Evolutionary conservation across 495 filamentous ascomycete species (phyloP).

Genomic region (Lasiosphaeria ovina): DNA sequence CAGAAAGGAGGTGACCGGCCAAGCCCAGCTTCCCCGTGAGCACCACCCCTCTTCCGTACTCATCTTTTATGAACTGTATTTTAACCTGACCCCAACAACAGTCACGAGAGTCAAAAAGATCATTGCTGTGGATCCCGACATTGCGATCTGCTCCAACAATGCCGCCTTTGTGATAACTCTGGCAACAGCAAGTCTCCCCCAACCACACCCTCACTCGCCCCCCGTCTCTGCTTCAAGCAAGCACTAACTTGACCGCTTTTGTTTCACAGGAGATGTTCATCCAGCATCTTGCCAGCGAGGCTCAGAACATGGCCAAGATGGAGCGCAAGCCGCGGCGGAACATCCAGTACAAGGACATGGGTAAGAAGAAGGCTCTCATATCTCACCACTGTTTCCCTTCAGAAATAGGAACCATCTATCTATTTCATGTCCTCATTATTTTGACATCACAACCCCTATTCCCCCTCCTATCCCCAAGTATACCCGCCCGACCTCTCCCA

Average conservation of each 20-base stretch:
- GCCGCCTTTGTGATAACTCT: slow-evolving; percentile 93
- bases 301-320: slow-evolving; percentile 80
- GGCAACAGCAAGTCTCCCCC: slow-evolving; percentile 62
- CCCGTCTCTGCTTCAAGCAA: slow-evolving; percentile 2
- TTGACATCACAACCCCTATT: too few species aligned
- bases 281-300: slow-evolving; percentile 82
- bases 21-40: slow-evolving; percentile 81
- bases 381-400: not conserved
- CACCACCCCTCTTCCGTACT: not conserved
- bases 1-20: slow-evolving; percentile 78
- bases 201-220: slow-evolving; percentile 3
- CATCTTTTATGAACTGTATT: slow-evolving; percentile 3
- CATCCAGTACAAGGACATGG: slow-evolving; percentile 93
- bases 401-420: not conserved
- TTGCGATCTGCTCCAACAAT: slow-evolving; percentile 80
- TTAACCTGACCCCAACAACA: slow-evolving; percentile 34
- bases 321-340: slow-evolving; percentile 90
- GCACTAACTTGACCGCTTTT: not conserved
- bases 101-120: slow-evolving; percentile 94
- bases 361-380: slow-evolving; percentile 39
- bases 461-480: too few species aligned
- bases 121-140: slow-evolving; percentile 81
- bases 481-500: too few species aligned
- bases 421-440: not conserved
- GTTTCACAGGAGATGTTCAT: slow-evolving; percentile 84